Conservation (phyloP, 108 stramenopile genomes). For the Cylindrotheca closterium region DNA sequence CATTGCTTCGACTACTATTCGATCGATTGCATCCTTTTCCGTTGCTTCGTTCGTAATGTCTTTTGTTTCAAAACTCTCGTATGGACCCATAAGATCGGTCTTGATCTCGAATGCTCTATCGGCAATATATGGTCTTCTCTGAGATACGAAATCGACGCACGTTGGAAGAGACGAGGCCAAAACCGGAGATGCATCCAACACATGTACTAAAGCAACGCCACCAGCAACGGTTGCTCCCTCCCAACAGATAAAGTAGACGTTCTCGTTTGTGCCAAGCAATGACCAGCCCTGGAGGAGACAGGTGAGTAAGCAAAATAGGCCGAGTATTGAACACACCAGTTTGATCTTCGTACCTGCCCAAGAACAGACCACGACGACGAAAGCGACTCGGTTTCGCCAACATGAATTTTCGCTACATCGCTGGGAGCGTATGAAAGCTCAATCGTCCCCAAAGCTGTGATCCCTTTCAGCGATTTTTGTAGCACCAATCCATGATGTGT, state of each 20-base stretch:
- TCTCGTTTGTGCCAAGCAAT: slow-evolving; percentile 36
- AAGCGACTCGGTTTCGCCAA: background rate
- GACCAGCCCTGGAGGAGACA: slow-evolving; percentile 79
- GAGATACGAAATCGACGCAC: no score
- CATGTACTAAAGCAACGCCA: slow-evolving; percentile 46
- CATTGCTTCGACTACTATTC: slow-evolving; percentile 45
- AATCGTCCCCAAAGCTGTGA: slow-evolving; percentile 8
- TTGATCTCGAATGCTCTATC: no score
- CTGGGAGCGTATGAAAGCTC: slow-evolving; percentile 3
- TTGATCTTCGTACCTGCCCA: background rate
- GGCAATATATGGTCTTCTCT: no score
- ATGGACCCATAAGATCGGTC: no score
- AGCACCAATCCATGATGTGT: background rate
- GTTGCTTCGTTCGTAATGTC: no score
- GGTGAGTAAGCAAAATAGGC: no score
- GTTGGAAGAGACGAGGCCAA: no score
- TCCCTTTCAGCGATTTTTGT: slow-evolving; percentile 10
- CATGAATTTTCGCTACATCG: slow-evolving; percentile 20
- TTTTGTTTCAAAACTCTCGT: no score
- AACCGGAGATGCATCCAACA: slow-evolving; percentile 20
- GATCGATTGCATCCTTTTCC: no score
- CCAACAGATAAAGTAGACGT: slow-evolving; percentile 69
- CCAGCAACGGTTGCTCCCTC: slow-evolving; percentile 62
- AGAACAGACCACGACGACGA: background rate
- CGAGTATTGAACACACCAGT: no score